Evolutionary conservation across 352 stramenopile species (phyloP), one percentile per base, ranked within the genome.

Genomic region (Plasmopara muralis): DNA sequence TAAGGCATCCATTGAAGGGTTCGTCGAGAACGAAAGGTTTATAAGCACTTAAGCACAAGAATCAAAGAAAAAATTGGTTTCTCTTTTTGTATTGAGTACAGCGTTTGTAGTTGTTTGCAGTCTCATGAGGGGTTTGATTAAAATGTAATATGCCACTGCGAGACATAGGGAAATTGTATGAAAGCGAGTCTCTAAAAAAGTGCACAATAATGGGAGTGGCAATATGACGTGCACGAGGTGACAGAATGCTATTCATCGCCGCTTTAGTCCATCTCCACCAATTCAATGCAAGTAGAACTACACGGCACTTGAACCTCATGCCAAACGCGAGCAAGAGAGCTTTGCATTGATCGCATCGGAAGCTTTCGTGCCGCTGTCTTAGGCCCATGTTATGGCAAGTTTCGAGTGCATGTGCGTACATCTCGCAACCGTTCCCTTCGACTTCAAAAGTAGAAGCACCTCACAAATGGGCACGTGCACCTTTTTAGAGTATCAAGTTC

Each of bases 1-100:
- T 41, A 96, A 96, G 60, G 91, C 90, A 1, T 88, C 77, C 18
- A 43, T 83, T 43, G 68, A 90, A 34, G 77, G 74, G 6, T 88
- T 87, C 33, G 66, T 65, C 0, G 55, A 74, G 30, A 90, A 90
- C 76, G 88, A 90, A 53, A 79, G 86, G 66, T 87, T 74, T 53
- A 90, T 90, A 77, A 90, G 77, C 70, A 90, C 87, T 53, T 90
- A 82, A 67, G 60, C 6, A 20, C 9, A 29, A 54, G 25, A 33
- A 41, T 35, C 20, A 15, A 28, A 5, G 20, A 25, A 25, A 25
- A 25, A 3, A 25, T 25, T 1, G 20, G 20, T 25, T 25, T 3
- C 20, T 25, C 20, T 25, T 25, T 1, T 25, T 25, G 20, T 25
- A 25, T 25, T 25, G 3, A 25, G 20, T 25, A 25, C 20, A 25